phyloP scores from a whole-genome alignment of 768 basidiomycete genomes.

The Leucocoprinus birnbaumii region DNA sequence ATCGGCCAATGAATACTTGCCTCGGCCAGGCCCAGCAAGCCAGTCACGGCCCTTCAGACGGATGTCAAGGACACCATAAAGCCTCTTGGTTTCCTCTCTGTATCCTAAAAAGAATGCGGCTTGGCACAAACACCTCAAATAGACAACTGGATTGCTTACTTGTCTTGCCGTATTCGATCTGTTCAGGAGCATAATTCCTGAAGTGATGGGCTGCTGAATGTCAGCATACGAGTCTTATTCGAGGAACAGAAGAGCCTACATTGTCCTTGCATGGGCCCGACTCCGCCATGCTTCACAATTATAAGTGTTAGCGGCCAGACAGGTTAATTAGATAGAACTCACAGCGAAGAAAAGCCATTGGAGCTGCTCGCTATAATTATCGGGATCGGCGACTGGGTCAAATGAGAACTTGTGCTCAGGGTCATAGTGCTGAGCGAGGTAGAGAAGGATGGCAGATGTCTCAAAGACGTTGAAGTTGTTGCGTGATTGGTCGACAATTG shows the following conservation, averaged over 20 bases:
- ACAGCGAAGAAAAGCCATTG: conserved; percentile 90
- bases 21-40: conserved; percentile 72
- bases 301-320: not conserved
- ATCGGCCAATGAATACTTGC: conserved; percentile 70
- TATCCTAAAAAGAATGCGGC: conserved; percentile 48
- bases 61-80: conserved; percentile 82
- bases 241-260: conserved; percentile 7
- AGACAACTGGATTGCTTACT: conserved; percentile 34
- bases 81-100: conserved; percentile 74
- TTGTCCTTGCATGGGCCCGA: conserved; percentile 91
- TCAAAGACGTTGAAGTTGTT: conserved; percentile 72
- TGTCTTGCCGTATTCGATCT: conserved; percentile 67
- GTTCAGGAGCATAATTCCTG: conserved; percentile 56
- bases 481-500: conserved; percentile 57
- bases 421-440: conserved; percentile 80
- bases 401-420: conserved; percentile 70
- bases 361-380: conserved; percentile 67
- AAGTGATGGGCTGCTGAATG: conserved; percentile 62
- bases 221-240: not conserved
- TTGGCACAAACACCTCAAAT: not conserved
- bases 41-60: conserved; percentile 74
- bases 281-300: conserved; percentile 59
- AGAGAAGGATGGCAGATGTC: conserved; percentile 80
- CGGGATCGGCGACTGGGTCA: conserved; percentile 44
- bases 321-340: conserved; percentile 3